Percentiles rank a stretch among this genome's conserved stretches.
These are phyloP conservation scores for Aquilaria yunnanensis DNA, from an alignment of 345 rosid species.

Conservation along the genomic window DNA sequence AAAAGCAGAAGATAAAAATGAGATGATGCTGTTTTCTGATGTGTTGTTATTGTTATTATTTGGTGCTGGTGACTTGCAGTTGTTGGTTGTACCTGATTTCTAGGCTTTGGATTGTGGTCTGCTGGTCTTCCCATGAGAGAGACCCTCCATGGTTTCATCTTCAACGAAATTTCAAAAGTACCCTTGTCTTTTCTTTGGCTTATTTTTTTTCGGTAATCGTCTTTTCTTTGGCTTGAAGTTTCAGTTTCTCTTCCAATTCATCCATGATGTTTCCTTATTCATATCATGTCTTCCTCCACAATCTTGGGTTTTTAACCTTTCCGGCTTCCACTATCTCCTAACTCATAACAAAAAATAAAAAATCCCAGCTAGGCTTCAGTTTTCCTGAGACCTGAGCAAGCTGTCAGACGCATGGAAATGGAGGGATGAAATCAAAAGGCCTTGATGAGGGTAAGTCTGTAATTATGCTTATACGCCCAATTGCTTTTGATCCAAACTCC, in stretches of 20 bases:
- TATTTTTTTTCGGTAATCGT: no score
- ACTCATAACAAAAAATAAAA: conserved; percentile 4
- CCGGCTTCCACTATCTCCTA: neutral
- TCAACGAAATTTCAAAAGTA: conserved; percentile 1
- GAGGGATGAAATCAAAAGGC: no score
- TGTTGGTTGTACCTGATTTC: conserved; percentile 17
- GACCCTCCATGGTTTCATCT: conserved; percentile 4
- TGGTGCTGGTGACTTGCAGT: conserved; percentile 15
- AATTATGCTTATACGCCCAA: no score
- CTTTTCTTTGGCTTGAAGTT: conserved; percentile 10
- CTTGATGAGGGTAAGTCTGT: no score
- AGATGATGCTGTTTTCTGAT: conserved; percentile 28
- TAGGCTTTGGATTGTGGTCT: conserved; percentile 22
- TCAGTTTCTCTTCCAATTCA: no score
- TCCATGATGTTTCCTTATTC: neutral
- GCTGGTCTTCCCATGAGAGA: conserved; percentile 10
- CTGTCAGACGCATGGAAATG: no score
- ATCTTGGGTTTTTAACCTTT: neutral
- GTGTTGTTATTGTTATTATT: conserved; percentile 11
- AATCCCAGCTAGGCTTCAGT: conserved; percentile 11
- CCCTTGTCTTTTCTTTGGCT: conserved; percentile 16
- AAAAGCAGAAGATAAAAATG: conserved; percentile 17
- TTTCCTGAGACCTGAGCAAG: no score
- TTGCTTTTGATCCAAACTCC: no score
- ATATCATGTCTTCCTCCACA: neutral